These are phyloP conservation scores for Calonectria montana DNA, from an alignment of 2,329 filamentous ascomycete species.

Conservation along the genomic window DNA sequence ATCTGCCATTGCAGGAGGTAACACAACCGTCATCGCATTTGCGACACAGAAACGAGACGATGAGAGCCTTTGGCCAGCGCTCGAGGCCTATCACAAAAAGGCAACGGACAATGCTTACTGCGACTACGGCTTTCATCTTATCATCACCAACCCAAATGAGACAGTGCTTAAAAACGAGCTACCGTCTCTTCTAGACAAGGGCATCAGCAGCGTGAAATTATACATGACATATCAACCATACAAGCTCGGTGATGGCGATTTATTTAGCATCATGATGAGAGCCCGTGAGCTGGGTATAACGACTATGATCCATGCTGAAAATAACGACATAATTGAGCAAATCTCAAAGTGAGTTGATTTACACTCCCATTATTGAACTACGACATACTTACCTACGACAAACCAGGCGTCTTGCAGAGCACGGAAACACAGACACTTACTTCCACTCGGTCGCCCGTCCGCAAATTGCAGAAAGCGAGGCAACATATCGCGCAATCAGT, in stretches of 20 bases:
- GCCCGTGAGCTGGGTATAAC: constrained; percentile 50
- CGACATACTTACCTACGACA: not conserved
- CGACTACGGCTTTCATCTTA: constrained; percentile 68
- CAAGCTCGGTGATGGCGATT: constrained; percentile 60
- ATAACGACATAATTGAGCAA: constrained; percentile 65
- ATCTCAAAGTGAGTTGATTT: constrained; percentile 52
- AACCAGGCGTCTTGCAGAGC: constrained; percentile 56
- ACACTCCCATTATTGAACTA: not conserved
- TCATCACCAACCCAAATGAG: constrained; percentile 58
- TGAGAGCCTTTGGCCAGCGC: constrained; percentile 55
- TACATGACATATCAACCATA: constrained; percentile 65
- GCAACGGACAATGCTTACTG: constrained; percentile 60
- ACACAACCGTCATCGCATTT: constrained; percentile 69
- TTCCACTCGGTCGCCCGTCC: constrained; percentile 50
- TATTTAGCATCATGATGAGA: constrained; percentile 62
- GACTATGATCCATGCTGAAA: constrained; percentile 68
- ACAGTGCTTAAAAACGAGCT: constrained; percentile 54
- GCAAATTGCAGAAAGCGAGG: constrained; percentile 12
- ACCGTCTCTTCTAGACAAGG: constrained; percentile 47
- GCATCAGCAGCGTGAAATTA: constrained; percentile 61
- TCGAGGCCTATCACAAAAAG: constrained; percentile 59
- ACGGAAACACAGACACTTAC: constrained; percentile 59
- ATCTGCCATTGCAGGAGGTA: constrained; percentile 68
- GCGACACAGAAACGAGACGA: constrained; percentile 63
- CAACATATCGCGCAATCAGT: constrained; percentile 15